phyloP scores from a whole-genome alignment of 228 moss, liverwort and hornwort species.

The Sphagnum fallax region DNA sequence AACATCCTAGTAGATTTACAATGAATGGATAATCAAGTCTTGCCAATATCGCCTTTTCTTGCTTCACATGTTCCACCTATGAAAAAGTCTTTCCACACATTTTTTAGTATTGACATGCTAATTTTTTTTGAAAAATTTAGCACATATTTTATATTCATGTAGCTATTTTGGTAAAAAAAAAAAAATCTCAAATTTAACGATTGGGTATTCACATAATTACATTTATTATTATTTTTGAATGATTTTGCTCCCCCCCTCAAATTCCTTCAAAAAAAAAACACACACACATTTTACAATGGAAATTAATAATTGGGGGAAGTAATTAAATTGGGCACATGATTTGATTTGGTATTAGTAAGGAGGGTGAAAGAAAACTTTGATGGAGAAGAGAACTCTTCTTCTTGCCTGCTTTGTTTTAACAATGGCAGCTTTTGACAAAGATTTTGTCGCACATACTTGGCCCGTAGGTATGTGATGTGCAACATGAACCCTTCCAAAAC shows the following conservation, averaged over 20 bases:
- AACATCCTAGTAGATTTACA: constrained; percentile 80
- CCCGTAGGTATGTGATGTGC: constrained; percentile 35
- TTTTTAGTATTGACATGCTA: too few species aligned
- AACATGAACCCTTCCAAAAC: constrained; percentile 53
- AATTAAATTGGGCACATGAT: too few species aligned
- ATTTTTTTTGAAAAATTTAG: too few species aligned
- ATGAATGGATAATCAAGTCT: constrained; percentile 88
- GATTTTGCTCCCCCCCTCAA: not conserved
- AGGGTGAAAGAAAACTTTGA: not conserved
- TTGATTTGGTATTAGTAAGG: not conserved
- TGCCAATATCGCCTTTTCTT: constrained; percentile 85
- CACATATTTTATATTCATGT: too few species aligned
- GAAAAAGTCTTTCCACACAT: too few species aligned
- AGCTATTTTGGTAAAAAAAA: too few species aligned
- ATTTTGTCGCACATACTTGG: constrained; percentile 37
- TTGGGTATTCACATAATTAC: not conserved
- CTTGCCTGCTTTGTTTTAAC: constrained; percentile 50
- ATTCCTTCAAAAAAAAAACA: too few species aligned
- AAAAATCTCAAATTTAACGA: too few species aligned
- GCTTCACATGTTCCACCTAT: constrained; percentile 59
- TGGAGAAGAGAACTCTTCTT: not conserved
- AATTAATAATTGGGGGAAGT: not conserved
- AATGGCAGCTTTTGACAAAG: constrained; percentile 48
- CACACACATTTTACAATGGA: not conserved
- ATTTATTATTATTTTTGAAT: not conserved